Conservation (phyloP, 2,329 filamentous ascomycete genomes). For the Penicillium corylophilum region DNA sequence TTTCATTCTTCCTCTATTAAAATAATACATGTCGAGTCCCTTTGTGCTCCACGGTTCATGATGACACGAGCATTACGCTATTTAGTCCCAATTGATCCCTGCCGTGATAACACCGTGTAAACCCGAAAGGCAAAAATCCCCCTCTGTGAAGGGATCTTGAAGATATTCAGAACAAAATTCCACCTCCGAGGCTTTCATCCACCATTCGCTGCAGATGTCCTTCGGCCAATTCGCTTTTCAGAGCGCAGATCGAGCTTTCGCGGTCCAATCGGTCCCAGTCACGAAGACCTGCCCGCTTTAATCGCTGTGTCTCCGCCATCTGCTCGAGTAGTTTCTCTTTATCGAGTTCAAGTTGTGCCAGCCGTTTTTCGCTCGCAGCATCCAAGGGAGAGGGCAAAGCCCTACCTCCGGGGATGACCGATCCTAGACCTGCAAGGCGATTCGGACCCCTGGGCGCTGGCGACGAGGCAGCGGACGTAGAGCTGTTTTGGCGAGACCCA, state of each 20-base stretch:
- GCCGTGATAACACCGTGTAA: not conserved
- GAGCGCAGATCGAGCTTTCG: slow-evolving; percentile 47
- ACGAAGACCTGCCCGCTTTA: slow-evolving; percentile 42
- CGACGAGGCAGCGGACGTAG: slow-evolving; percentile 36
- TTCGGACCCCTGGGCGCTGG: slow-evolving; percentile 42
- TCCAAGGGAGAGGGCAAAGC: slow-evolving; percentile 40
- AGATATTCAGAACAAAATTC: slow-evolving; percentile 38
- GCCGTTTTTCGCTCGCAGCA: slow-evolving; percentile 42
- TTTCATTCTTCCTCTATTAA: not conserved
- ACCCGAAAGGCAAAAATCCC: not conserved
- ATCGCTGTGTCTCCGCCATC: slow-evolving; percentile 44
- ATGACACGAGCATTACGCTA: not conserved
- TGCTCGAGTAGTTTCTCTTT: slow-evolving; percentile 46
- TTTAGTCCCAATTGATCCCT: not conserved
- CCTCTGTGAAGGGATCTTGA: not conserved
- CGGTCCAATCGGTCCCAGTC: slow-evolving; percentile 51
- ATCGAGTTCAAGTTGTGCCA: slow-evolving; percentile 46
- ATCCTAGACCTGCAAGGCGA: slow-evolving; percentile 39
- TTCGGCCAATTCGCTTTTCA: slow-evolving; percentile 51
- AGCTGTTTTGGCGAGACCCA: slow-evolving; percentile 38
- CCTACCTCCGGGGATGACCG: slow-evolving; percentile 45
- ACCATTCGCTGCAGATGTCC: slow-evolving; percentile 48
- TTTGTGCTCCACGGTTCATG: too few species aligned
- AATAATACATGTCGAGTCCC: too few species aligned
- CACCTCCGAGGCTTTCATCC: slow-evolving; percentile 44